A percentile compares a stretch with the other conserved stretches of the same genome.
Evolutionary conservation across 352 stramenopile species (phyloP).

Genomic region (Globisporangium spinosum): DNA sequence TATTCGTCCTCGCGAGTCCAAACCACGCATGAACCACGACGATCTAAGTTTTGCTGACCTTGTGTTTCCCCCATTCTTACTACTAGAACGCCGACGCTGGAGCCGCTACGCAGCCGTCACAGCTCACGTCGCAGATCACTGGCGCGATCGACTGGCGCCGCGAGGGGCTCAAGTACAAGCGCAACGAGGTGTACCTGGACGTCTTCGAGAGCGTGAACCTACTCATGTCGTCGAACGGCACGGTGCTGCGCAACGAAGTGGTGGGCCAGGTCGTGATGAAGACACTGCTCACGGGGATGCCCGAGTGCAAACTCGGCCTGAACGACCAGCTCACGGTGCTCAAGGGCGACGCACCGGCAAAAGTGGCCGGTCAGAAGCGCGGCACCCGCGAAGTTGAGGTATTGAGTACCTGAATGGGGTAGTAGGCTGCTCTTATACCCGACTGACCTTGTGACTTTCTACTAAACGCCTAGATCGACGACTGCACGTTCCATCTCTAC

Average conservation of each 20-base stretch:
- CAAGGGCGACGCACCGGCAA: conserved; percentile 75
- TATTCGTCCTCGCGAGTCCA: conserved; percentile 7
- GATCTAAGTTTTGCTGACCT: not conserved
- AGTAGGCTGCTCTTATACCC: not conserved
- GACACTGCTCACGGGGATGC: conserved; percentile 97
- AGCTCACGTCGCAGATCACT: conserved; percentile 82
- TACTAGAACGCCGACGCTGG: conserved; percentile 82
- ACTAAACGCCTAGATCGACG: conserved; percentile 86
- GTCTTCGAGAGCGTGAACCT: conserved; percentile 97
- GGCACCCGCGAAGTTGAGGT: conserved; percentile 69
- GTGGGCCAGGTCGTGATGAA: conserved; percentile 97
- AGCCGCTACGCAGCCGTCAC: conserved; percentile 88
- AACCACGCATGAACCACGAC: not conserved
- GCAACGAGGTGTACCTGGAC: conserved; percentile 98
- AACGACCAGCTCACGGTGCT: conserved; percentile 99
- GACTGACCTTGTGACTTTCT: not conserved
- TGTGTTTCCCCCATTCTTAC: not conserved
- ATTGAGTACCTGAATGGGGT: not conserved
- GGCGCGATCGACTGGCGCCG: conserved; percentile 90
- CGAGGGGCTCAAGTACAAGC: conserved; percentile 97
- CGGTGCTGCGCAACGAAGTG: conserved; percentile 94
- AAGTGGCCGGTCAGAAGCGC: conserved; percentile 69
- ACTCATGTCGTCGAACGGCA: conserved; percentile 92
- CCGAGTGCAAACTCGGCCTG: conserved; percentile 97
- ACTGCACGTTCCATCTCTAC: conserved; percentile 98